phyloP scores from a whole-genome alignment of 2,329 filamentous ascomycete genomes.

The Pseudogymnoascus sp. region DNA sequence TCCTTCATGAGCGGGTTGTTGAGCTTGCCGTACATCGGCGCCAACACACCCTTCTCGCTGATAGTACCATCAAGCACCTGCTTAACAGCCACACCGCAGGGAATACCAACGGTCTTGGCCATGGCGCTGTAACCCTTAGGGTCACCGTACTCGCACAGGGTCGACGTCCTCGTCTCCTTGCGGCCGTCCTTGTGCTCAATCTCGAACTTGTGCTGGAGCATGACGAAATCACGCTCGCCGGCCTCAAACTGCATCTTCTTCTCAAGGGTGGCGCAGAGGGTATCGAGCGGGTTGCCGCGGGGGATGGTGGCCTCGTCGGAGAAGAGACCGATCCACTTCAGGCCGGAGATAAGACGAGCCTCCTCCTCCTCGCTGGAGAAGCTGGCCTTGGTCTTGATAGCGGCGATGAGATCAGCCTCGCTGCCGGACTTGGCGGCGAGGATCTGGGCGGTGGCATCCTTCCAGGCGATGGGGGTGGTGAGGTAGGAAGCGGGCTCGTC shows the following conservation, averaged over 20 bases:
- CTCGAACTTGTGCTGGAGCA: conserved; percentile 75
- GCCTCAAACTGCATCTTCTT: conserved; percentile 84
- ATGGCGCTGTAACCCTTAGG: conserved; percentile 73
- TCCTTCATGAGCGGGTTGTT: conserved; percentile 69
- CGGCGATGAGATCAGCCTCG: conserved; percentile 63
- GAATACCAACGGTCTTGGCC: conserved; percentile 74
- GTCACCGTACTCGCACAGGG: conserved; percentile 75
- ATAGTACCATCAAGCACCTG: conserved; percentile 71
- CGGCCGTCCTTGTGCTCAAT: conserved; percentile 76
- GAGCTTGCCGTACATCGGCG: conserved; percentile 67
- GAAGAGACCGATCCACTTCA: conserved; percentile 65
- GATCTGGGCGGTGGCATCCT: conserved; percentile 73
- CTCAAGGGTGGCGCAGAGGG: conserved; percentile 82
- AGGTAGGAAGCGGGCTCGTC: conserved; percentile 61
- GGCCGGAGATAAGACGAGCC: conserved; percentile 60
- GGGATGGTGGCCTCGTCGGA: conserved; percentile 62
- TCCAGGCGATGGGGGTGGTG: conserved; percentile 67
- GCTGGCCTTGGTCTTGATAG: conserved; percentile 67
- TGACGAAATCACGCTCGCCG: conserved; percentile 77
- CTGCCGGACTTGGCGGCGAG: conserved; percentile 59
- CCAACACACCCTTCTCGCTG: conserved; percentile 65
- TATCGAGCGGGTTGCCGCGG: conserved; percentile 75
- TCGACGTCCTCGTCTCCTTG: conserved; percentile 71
- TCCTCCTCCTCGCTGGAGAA: conserved; percentile 65
- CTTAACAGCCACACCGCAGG: conserved; percentile 68